A percentile compares a stretch with the other conserved stretches of the same genome.
Evolutionary conservation across 1,284 basidiomycete species (phyloP).

Genomic region (Pseudozyma sp.): DNA sequence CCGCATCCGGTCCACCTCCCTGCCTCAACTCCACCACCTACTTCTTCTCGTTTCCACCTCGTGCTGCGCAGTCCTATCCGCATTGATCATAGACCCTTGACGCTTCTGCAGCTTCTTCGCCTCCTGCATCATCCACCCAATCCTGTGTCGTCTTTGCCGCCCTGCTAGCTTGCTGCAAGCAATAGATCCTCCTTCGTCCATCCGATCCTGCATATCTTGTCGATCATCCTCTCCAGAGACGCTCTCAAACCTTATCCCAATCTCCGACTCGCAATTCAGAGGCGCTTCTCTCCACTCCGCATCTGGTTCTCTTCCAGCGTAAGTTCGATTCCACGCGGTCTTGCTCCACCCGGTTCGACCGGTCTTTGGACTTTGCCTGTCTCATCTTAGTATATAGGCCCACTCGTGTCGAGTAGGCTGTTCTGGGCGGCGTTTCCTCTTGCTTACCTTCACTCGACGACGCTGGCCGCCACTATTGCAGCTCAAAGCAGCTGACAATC

Average conservation of each 20-base stretch:
- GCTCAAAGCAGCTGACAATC: conserved; percentile 4
- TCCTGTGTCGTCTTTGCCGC: background rate
- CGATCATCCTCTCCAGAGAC: conserved; percentile 6
- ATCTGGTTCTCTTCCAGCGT: conserved; percentile 10
- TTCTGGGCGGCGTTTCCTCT: conserved; percentile 4
- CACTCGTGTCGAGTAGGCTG: background rate
- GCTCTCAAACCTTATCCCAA: conserved; percentile 27
- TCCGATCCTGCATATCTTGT: conserved; percentile 10
- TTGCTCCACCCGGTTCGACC: background rate
- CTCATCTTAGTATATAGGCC: conserved; percentile 18
- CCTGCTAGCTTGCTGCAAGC: background rate
- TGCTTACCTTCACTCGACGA: conserved; percentile 6
- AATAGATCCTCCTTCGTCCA: background rate
- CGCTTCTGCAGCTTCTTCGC: no score
- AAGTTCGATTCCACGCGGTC: background rate
- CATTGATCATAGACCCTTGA: conserved; percentile 27
- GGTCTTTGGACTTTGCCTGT: conserved; percentile 2
- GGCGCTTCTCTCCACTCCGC: conserved; percentile 25
- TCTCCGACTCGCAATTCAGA: conserved; percentile 23
- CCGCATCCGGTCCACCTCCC: conserved; percentile 30
- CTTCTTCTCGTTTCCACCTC: background rate
- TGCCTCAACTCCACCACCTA: conserved; percentile 6
- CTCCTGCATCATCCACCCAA: background rate
- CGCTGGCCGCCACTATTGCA: conserved; percentile 18
- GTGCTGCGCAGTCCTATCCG: conserved; percentile 9